Evolutionary conservation across 2,329 filamentous ascomycete genomes (phyloP).

Genomic region (Meredithiella fracta): DNA sequence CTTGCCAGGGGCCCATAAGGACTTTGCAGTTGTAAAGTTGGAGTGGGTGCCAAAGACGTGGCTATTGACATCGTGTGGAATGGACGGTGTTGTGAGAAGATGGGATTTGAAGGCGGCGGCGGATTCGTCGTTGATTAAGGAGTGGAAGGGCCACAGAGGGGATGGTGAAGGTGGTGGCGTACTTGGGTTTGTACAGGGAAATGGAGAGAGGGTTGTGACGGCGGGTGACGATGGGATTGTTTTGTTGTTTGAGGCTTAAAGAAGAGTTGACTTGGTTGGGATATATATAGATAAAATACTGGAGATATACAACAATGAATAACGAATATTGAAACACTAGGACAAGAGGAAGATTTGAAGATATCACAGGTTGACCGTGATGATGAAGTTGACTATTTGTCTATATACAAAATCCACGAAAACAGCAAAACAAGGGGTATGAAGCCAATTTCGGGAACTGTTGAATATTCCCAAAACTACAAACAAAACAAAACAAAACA

Average conservation of each 20-base stretch:
- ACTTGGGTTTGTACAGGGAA: slow-evolving; percentile 74
- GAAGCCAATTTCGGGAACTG: background rate
- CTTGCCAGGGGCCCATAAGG: slow-evolving; percentile 68
- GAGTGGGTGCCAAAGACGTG: slow-evolving; percentile 59
- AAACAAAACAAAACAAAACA: slow-evolving; percentile 4
- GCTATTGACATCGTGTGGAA: slow-evolving; percentile 72
- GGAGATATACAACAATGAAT: slow-evolving; percentile 2
- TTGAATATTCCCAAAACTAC: slow-evolving; percentile 2
- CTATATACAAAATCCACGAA: slow-evolving; percentile 8
- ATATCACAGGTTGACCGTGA: slow-evolving; percentile 3
- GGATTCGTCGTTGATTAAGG: slow-evolving; percentile 52
- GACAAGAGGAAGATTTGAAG: no score
- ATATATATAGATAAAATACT: background rate
- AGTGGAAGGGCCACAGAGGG: slow-evolving; percentile 82
- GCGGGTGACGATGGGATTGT: slow-evolving; percentile 72
- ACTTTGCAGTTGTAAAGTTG: slow-evolving; percentile 81
- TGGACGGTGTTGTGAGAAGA: slow-evolving; percentile 77
- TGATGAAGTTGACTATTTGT: background rate
- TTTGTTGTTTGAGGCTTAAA: slow-evolving; percentile 47
- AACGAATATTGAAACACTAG: background rate
- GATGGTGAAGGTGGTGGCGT: slow-evolving; percentile 78
- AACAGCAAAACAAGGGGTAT: slow-evolving; percentile 8
- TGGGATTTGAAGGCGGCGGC: slow-evolving; percentile 67
- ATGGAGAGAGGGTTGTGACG: slow-evolving; percentile 63
- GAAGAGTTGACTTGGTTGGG: background rate